phyloP scores from a whole-genome alignment of 2,329 filamentous ascomycete genomes.

The Fusarium sp. region DNA sequence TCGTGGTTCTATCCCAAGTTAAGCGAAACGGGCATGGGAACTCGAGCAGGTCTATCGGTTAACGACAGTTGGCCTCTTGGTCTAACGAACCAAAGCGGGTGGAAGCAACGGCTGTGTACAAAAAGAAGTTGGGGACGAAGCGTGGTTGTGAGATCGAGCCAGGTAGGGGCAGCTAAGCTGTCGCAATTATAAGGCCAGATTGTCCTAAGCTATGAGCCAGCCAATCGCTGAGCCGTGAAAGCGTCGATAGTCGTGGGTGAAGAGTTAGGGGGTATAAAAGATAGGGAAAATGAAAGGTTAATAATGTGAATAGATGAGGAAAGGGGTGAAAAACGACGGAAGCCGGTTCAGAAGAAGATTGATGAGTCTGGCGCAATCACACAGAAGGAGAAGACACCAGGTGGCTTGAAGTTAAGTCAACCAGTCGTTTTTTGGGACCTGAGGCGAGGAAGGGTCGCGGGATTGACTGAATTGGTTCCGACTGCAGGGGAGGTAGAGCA shows the following conservation, averaged over 20 bases:
- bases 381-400: constrained; percentile 45
- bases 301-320: constrained; percentile 26
- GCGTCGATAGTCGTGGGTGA: constrained; percentile 10
- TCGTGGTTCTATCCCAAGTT: constrained; percentile 6
- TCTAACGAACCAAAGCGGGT: background rate
- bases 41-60: constrained; percentile 1
- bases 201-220: constrained; percentile 41
- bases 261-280: background rate
- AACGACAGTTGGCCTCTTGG: constrained; percentile 1
- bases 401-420: constrained; percentile 43
- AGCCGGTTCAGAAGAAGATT: constrained; percentile 28
- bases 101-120: constrained; percentile 7
- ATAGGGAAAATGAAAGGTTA: background rate
- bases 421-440: constrained; percentile 42
- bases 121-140: constrained; percentile 3
- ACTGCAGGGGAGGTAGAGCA: constrained; percentile 40
- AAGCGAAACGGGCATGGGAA: constrained; percentile 3
- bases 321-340: constrained; percentile 20
- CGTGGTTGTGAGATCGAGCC: constrained; percentile 17
- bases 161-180: constrained; percentile 25
- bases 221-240: constrained; percentile 28
- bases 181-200: constrained; percentile 46
- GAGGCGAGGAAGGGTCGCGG: constrained; percentile 42
- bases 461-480: constrained; percentile 32
- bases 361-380: constrained; percentile 37